Base-by-base conservation (phyloP, 371 early-diverging fungal genomes). In the Mucor mucedo region DNA sequence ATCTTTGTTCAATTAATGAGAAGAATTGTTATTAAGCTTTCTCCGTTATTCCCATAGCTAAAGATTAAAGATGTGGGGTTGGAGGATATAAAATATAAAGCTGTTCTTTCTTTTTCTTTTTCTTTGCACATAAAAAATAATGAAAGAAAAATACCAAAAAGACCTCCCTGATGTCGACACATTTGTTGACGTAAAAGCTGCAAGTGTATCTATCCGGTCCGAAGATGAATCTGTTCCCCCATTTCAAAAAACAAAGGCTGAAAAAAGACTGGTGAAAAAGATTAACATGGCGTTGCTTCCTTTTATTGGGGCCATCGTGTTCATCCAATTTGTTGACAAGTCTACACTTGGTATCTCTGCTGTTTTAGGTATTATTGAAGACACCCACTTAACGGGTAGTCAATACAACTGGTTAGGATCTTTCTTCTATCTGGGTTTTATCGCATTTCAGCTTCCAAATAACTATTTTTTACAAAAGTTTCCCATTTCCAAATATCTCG, bases 261-360 rank as follows among this genome's bases (percentile, higher is more conserved):
- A 78, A 35, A 75, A 73, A 35, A 54, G 32, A n/a, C 55, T 73
- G 4, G 56, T 75, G 1, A 55, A 71, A 8, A 78, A 71, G 35
- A 57, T 78, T 28, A 72, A 78, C 41, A 61, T 27, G 9, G 66
- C 62, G 0, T 42, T 75, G 1, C 29, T 72, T 3, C 78, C 78
- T 3, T 63, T 75, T 44, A 54, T 70, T 16, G 61, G 73, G 42
- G 48, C 62, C 6, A 70, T 72, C 60, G 56, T 72, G 4, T 69
- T 75, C 50, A 69, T 71, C 16, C 71, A 71, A 57, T 76, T 76
- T 48, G 71, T 70, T 7, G 78, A 77, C 29, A 77, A 77, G 60
- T 58, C 75, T 5, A 53, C 73, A 30, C 47, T 77, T 13, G 61
- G 69, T 40, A 64, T 68, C 53, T 67, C 69, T 45, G 65, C 70